Base-by-base conservation (phyloP, 2,329 filamentous ascomycete genomes). In the Neonectria faginata region DNA sequence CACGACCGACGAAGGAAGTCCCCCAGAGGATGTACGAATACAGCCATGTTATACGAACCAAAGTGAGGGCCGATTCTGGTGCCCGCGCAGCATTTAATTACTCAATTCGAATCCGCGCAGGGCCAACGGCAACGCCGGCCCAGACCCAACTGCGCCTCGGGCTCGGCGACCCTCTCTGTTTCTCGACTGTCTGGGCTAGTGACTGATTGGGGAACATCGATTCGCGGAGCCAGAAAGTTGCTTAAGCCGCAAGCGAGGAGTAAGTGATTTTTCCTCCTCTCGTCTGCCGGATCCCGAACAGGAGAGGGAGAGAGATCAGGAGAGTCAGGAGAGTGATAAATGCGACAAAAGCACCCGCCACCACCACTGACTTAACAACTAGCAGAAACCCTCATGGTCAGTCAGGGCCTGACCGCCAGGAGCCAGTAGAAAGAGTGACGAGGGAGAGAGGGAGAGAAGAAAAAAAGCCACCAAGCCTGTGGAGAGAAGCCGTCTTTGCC, bases 401-500 rank as follows among this genome's bases (percentile, higher is more conserved):
- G 33, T 52, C 50, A 52, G n/a, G 31, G 31, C 25, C 18, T 44
- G 33, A 33, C 29, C 25, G 25, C 44, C 51, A 33, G 57, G 25
- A 25, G 39, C 29, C 20, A 47, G 41, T 22, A 39, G 29, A 31
- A 11, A 9, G 29, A 31, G 29, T 2, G 29, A 11, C 10, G 29
- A 31, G 29, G 29, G 29, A 11, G 10, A 14, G 6, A 33, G 12
- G 31, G 31, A 14, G 11, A n/a, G 41, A 29, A 14, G 16, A 25
- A 20, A 44, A 33, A 57, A 57, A 65, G 63, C 62, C 57, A 66
- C 61, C 60, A 65, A 63, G 60, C 60, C 62, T 59, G 29, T 25
- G 29, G 42, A n/a, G 12, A 64, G 66, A 66, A 68, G 70, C 70
- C 70, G 70, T 73, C 60, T 72, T 73, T 72, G 68, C 70, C 70